Evolutionary conservation across 257 asterid species (phyloP).

Genomic region (Solanum ahanhuiri): DNA sequence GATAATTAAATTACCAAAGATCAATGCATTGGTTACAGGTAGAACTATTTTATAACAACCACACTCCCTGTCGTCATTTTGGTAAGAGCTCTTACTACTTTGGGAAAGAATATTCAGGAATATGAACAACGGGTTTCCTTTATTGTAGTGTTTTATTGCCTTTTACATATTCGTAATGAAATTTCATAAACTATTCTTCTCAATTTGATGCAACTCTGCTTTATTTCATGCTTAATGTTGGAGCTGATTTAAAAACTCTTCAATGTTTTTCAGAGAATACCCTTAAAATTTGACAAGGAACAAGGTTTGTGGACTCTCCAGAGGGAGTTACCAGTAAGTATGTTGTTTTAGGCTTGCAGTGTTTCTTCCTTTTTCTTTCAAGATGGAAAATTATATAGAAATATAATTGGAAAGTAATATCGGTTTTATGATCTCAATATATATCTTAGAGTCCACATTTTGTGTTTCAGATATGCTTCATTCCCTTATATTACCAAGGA

Average conservation of each 20-base stretch:
- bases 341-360: not conserved
- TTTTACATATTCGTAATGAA: not conserved
- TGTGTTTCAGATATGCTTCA: not conserved
- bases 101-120: not conserved
- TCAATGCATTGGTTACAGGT: not conserved
- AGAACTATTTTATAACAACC: not conserved
- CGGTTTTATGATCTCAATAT: not conserved
- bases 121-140: not conserved
- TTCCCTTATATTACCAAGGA: not conserved
- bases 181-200: not conserved
- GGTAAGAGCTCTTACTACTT: not conserved
- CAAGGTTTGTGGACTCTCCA: slow-evolving; percentile 55
- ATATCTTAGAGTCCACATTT: not conserved
- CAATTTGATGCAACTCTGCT: not conserved
- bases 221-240: not conserved
- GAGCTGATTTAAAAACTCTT: not conserved
- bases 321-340: slow-evolving; percentile 63
- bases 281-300: slow-evolving; percentile 43
- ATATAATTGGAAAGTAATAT: not conserved
- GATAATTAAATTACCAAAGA: not conserved
- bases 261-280: slow-evolving; percentile 48
- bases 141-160: not conserved
- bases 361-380: not conserved
- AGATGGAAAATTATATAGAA: not conserved
- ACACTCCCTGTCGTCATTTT: not conserved